Conservation (phyloP, 1,139 yeast genomes). For the Suhomyces atakaporum region DNA sequence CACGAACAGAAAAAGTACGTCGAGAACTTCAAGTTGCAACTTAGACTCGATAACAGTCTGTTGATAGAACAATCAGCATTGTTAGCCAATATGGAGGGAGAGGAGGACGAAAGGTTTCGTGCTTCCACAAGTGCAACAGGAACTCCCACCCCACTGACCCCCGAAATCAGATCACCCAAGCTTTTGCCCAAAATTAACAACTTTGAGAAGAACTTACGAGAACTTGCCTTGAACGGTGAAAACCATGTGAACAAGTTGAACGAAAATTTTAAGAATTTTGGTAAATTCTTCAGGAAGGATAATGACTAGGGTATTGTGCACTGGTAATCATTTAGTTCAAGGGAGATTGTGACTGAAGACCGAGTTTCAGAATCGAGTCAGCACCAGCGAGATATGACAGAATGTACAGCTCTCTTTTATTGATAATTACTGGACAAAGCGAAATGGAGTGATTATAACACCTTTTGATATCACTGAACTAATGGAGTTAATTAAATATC, state of each 20-base stretch:
- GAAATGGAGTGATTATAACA: too few relatives aligned
- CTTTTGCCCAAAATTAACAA: constrained; percentile 47
- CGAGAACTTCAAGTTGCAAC: constrained; percentile 62
- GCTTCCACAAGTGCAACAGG: constrained; percentile 8
- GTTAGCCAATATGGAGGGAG: constrained; percentile 28
- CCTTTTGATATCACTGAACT: too few relatives aligned
- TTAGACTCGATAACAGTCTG: constrained; percentile 50
- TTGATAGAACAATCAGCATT: constrained; percentile 47
- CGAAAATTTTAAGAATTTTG: constrained; percentile 58
- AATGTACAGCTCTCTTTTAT: too few relatives aligned
- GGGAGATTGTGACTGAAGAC: too few relatives aligned
- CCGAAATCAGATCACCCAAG: constrained; percentile 31
- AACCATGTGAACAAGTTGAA: constrained; percentile 58
- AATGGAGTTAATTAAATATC: too few relatives aligned
- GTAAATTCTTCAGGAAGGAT: constrained; percentile 59
- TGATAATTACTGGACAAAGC: too few relatives aligned
- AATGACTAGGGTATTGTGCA: too few relatives aligned
- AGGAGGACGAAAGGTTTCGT: constrained; percentile 13
- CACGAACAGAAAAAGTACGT: constrained; percentile 51
- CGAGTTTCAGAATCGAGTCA: too few relatives aligned
- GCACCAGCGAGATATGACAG: too few relatives aligned
- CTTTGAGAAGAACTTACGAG: constrained; percentile 57
- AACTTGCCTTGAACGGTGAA: constrained; percentile 54
- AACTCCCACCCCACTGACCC: constrained; percentile 7
- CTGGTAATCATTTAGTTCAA: too few relatives aligned